Evolutionary conservation across 805 yeast species (phyloP).

Genomic region (Ogataea saltuana): DNA sequence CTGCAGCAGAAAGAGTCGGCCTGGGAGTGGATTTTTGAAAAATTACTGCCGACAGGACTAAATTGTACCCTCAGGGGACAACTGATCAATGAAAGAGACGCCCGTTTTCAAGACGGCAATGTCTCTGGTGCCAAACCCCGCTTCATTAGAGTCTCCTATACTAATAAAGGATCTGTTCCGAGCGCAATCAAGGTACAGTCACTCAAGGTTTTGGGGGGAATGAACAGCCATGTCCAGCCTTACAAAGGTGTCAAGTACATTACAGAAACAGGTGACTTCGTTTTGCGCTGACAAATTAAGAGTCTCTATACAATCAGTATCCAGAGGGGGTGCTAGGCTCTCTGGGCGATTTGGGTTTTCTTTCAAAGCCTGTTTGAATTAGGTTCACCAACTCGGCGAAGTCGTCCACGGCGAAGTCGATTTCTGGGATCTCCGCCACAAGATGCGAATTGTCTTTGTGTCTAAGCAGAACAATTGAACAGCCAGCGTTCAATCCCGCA

Average conservation of each 20-base stretch:
- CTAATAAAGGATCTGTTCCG: slow-evolving; percentile 67
- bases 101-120: slow-evolving; percentile 2
- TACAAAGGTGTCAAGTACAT: slow-evolving; percentile 89
- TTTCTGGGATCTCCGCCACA: slow-evolving; percentile 37
- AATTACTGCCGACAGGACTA: slow-evolving; percentile 59
- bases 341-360: slow-evolving; percentile 16
- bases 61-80: slow-evolving; percentile 66
- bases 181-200: slow-evolving; percentile 73
- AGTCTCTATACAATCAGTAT: slow-evolving; percentile 2
- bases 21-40: slow-evolving; percentile 72
- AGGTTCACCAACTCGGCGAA: slow-evolving; percentile 40
- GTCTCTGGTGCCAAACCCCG: slow-evolving; percentile 35
- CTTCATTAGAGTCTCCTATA: slow-evolving; percentile 51
- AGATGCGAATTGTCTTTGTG: slow-evolving; percentile 52
- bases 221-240: slow-evolving; percentile 65
- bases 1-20: slow-evolving; percentile 52
- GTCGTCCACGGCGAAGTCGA: slow-evolving; percentile 39
- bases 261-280: slow-evolving; percentile 61
- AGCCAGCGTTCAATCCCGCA: slow-evolving; percentile 66
- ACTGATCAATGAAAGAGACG: slow-evolving; percentile 13
- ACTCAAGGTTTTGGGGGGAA: slow-evolving; percentile 56
- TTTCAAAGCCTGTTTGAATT: slow-evolving; percentile 38
- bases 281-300: slow-evolving; percentile 36
- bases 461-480: slow-evolving; percentile 52
- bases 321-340: slow-evolving; percentile 6